A percentile compares a stretch with the other conserved stretches of the same genome.
These are phyloP conservation scores for Eucalyptus globulus DNA, from an alignment of 345 rosid genomes.

Conservation along the genomic window DNA sequence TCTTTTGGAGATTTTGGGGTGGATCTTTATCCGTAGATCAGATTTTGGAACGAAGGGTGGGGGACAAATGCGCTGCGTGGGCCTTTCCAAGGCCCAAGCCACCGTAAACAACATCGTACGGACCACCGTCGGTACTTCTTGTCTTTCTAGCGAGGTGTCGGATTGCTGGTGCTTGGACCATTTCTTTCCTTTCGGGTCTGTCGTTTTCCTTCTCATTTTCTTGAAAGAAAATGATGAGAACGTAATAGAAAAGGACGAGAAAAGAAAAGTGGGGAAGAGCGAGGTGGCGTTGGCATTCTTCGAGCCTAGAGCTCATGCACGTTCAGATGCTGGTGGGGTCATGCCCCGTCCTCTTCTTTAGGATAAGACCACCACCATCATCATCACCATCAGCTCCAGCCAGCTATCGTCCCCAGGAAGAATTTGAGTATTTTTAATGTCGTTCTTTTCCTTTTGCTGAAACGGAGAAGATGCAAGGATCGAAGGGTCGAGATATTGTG, in stretches of 20 bases:
- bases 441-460: not conserved
- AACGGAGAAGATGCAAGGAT: not conserved
- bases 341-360: not conserved
- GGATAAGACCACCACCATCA: not conserved
- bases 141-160: not conserved
- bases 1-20: not conserved
- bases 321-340: conserved; percentile 16
- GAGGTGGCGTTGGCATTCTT: conserved; percentile 7
- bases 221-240: not conserved
- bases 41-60: not conserved
- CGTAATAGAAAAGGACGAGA: not conserved
- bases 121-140: not conserved
- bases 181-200: not conserved
- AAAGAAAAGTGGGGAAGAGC: not conserved
- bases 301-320: conserved; percentile 43
- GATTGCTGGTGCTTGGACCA: not conserved
- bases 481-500: not conserved
- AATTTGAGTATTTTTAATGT: not conserved
- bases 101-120: conserved; percentile 10
- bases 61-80: not conserved
- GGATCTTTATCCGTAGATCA: not conserved
- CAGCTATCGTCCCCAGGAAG: not conserved
- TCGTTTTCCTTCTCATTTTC: not conserved
- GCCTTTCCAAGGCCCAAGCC: not conserved
- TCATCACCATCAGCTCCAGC: not conserved